These are phyloP conservation scores for Kregervanrija pseudodelftensis DNA, from an alignment of 805 yeast genomes.

Conservation along the genomic window DNA sequence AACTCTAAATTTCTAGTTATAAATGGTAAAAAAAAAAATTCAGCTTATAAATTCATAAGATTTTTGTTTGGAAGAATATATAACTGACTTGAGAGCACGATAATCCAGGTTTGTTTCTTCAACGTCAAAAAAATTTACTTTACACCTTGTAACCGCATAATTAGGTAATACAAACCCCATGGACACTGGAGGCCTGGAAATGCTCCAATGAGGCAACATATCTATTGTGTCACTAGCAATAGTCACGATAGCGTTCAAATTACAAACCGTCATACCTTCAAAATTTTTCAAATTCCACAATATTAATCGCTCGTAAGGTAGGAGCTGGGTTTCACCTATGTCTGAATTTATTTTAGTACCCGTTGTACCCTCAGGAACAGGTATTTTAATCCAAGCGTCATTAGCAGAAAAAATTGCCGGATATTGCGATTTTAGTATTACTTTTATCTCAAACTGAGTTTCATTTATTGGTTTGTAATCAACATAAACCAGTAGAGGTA, in stretches of 20 bases:
- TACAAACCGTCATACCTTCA: not conserved
- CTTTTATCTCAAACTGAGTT: conserved; percentile 43
- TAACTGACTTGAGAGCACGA: conserved; percentile 80
- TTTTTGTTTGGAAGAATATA: conserved; percentile 70
- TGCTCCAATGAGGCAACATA: conserved; percentile 41
- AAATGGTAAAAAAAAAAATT: no score
- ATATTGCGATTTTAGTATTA: conserved; percentile 58
- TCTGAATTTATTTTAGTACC: conserved; percentile 36
- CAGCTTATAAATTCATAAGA: conserved; percentile 46
- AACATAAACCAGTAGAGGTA: conserved; percentile 68
- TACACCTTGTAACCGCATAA: conserved; percentile 72
- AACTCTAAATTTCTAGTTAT: no score
- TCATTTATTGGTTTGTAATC: conserved; percentile 38
- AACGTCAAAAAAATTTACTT: conserved; percentile 66
- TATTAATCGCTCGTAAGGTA: conserved; percentile 9
- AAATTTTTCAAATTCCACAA: conserved; percentile 5
- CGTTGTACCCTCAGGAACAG: conserved; percentile 59
- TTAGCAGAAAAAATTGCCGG: conserved; percentile 54
- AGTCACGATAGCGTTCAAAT: conserved; percentile 1
- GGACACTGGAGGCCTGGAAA: conserved; percentile 70
- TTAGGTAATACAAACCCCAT: conserved; percentile 62
- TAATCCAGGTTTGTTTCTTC: conserved; percentile 45
- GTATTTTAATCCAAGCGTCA: conserved; percentile 56
- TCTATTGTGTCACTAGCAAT: conserved; percentile 7
- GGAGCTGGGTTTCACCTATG: conserved; percentile 5